Evolutionary conservation across 202 grass and related monocot species (phyloP).

Genomic region (Musa balbisiana): DNA sequence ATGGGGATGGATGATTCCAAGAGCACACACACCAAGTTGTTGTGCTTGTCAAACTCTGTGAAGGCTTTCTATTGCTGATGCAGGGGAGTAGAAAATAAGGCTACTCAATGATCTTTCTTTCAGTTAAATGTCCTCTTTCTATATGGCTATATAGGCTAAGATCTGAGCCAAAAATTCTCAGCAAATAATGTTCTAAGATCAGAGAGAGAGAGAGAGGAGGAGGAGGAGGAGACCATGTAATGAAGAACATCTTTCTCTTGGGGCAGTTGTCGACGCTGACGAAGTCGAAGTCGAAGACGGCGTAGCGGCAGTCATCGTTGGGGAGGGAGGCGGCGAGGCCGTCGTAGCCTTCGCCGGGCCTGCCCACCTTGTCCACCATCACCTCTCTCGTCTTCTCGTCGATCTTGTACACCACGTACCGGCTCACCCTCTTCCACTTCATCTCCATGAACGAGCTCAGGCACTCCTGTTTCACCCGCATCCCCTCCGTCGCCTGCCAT

Average conservation of each 20-base stretch:
- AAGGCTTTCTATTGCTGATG: background rate
- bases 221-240: slow-evolving; percentile 52
- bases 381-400: slow-evolving; percentile 80
- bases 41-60: background rate
- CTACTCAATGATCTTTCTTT: background rate
- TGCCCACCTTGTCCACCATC: slow-evolving; percentile 82
- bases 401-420: slow-evolving; percentile 99
- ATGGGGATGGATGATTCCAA: background rate
- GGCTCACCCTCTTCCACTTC: slow-evolving; percentile 92
- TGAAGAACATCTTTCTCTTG: slow-evolving; percentile 99
- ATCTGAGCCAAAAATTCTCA: too few species aligned
- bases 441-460: slow-evolving; percentile 85
- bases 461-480: slow-evolving; percentile 84
- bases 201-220: background rate
- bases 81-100: background rate
- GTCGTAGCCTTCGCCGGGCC: slow-evolving; percentile 81
- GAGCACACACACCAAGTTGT: background rate
- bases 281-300: slow-evolving; percentile 99
- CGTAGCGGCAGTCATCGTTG: slow-evolving; percentile 92
- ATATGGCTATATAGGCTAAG: too few species aligned
- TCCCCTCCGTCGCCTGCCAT: slow-evolving; percentile 78
- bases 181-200: too few species aligned
- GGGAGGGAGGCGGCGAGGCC: slow-evolving; percentile 82
- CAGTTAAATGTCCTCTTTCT: too few species aligned
- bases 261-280: slow-evolving; percentile 95